Evolutionary conservation across 2,329 filamentous ascomycete genomes (phyloP), one percentile per base, ranked within the genome.

Genomic region (Calonectria pauciramosa): DNA sequence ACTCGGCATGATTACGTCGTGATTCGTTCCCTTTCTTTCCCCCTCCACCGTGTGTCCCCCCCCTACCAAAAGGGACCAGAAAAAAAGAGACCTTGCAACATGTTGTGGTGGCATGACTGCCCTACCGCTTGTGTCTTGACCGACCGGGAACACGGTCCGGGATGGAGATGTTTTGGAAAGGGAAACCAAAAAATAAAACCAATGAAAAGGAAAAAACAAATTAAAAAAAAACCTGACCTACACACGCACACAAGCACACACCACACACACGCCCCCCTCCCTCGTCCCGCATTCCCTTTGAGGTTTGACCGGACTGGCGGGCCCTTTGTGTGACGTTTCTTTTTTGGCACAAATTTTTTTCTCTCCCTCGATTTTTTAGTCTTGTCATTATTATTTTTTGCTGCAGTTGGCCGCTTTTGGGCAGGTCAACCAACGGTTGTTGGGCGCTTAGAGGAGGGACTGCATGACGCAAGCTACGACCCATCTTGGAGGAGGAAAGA

Each of bases 1-100:
- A 23, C 84, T 91, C 54, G 87, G 87, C 68, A 91, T 90, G 85
- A 86, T 91, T 67, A 89, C 89, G 64, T 84, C 82, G 66, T 85
- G 77, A 82, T 71, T 63, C 64, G 52, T 23, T n/a, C 51, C 44
- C 11, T 63, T 51, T 30, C 11, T 52, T 64, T 18, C 20, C 28
- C 51, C 28, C 26, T 16, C 18, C 18, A 20, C 20, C 41, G 8
- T 8, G 2, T 47, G 2, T 8, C 8, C 18, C 41, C 41, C 41
- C 20, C 41, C 8, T n/a, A 9, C 41, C 8, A 3, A 20, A n/a
- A 4, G 41, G 41, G 20, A n/a, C 41, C 18, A n/a, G 34, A 34
- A 41, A n/a, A 47, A 47, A 54, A 32, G 51, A 54, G 11, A 65
- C 32, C 71, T 64, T 68, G 60, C 63, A 59, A 54, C 44, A 30